Conservation (phyloP, 208 protist genomes). For the Angomonas ambiguus region DNA sequence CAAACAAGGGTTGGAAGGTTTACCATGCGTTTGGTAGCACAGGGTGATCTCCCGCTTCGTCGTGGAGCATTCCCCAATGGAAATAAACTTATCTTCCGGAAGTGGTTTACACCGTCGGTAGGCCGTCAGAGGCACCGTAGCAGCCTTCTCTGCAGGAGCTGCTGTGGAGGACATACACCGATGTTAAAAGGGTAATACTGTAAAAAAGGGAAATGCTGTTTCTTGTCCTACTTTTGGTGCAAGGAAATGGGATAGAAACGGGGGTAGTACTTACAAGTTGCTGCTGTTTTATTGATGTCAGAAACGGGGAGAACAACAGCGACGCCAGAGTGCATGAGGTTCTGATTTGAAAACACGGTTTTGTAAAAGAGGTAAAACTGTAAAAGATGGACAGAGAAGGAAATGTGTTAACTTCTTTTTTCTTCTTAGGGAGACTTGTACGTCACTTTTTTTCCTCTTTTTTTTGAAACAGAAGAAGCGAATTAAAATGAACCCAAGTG, state of each 20-base stretch:
- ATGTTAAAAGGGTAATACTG: neutral
- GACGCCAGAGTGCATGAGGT: neutral
- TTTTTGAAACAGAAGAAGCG: neutral
- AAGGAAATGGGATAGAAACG: neutral
- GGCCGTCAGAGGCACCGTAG: neutral
- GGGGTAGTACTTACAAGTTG: no score
- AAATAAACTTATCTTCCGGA: conserved; percentile 46
- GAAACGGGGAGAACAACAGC: neutral
- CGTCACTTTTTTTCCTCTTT: neutral
- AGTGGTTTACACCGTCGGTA: conserved; percentile 15
- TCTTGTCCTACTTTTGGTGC: neutral
- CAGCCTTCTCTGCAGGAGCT: neutral
- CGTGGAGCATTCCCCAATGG: conserved; percentile 38
- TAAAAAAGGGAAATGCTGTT: neutral
- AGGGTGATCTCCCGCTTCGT: conserved; percentile 43
- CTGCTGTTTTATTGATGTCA: neutral
- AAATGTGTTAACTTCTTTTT: neutral
- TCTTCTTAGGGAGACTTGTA: neutral
- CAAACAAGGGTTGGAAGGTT: conserved; percentile 43
- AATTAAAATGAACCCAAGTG: neutral
- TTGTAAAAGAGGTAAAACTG: neutral
- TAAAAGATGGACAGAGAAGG: neutral
- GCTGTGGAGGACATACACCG: neutral
- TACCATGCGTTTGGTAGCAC: conserved; percentile 62
- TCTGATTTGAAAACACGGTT: neutral